Conservation (phyloP, 352 stramenopile species). For the Phytophthora uliginosa region DNA sequence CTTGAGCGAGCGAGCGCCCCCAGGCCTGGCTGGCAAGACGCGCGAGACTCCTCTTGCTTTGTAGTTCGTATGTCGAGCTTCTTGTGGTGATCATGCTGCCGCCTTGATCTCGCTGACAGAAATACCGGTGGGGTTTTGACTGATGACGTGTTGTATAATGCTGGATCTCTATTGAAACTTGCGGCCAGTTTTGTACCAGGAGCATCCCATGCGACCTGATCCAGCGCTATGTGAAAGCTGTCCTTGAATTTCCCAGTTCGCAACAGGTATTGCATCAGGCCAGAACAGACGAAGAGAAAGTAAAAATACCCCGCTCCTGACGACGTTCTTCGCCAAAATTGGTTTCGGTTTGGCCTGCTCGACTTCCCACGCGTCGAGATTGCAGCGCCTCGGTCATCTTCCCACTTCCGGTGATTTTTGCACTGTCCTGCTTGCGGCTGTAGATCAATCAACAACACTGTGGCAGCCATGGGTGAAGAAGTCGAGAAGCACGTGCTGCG, state of each 20-base stretch:
- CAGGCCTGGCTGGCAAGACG: constrained; percentile 25
- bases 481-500: constrained; percentile 95
- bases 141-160: constrained; percentile 20
- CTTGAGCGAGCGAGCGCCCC: constrained; percentile 26
- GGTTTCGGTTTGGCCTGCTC: constrained; percentile 27
- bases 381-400: constrained; percentile 8
- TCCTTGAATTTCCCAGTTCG: constrained; percentile 23
- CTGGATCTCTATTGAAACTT: constrained; percentile 18
- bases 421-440: background rate
- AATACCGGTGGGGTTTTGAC: constrained; percentile 44
- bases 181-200: constrained; percentile 2
- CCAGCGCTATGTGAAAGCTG: constrained; percentile 15
- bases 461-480: constrained; percentile 87
- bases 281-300: constrained; percentile 8
- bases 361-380: constrained; percentile 10
- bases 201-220: constrained; percentile 23
- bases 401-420: constrained; percentile 17
- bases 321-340: constrained; percentile 23
- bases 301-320: constrained; percentile 30
- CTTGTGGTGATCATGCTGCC: constrained; percentile 24
- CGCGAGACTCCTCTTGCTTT: constrained; percentile 33
- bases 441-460: constrained; percentile 1
- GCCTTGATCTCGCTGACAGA: constrained; percentile 30
- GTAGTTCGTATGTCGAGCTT: constrained; percentile 37
- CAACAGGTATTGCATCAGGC: constrained; percentile 14